Base-by-base conservation (phyloP, 2,329 filamentous ascomycete genomes). In the Fusarium sp. region DNA sequence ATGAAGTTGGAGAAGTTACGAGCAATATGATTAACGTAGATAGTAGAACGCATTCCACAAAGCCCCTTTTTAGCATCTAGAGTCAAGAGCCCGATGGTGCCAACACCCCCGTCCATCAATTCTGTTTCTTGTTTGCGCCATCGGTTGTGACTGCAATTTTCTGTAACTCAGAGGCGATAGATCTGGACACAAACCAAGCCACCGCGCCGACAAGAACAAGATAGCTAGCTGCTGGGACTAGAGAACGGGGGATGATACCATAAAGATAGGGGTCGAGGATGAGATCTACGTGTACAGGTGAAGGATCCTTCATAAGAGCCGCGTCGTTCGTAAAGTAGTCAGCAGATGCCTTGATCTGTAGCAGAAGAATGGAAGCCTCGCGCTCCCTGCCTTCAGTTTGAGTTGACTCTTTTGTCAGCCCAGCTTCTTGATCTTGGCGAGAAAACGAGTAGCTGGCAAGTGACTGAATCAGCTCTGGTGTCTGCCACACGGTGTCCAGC, bases 211-310 rank as follows among this genome's bases (percentile, higher is more conserved):
- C 87, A 6, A 88, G 74, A 8, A 87, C 77, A 60, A 97, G 86
- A 81, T 95, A 97, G 40, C 83, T 84, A 18, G 89, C 89, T 4
- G 93, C 96, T 25, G 93, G 91, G 28, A 93, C 78, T 21, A 98
- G 85, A 8, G 95, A 97, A 58, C 86, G 86, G 18, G 96, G 96
- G 59, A 98, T 86, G 21, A 95, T 79, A 83, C 97, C 96, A 78
- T 92, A 83, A 44, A 97, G 69, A 79, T 92, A 98, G 1, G 95
- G 95, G 81, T 98, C 96, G 30, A 99, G 89, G 77, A 98, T 93
- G 81, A 91, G 82, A 76, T 99, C 96, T 58, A 92, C 92, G 60
- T 90, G 85, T 8, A 98, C 94, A 1, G 91, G 89, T 5, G 92
- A 91, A 19, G 94, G 92, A 69, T 87, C 78, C 54, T 85, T 82